A percentile compares a stretch with the other conserved stretches of the same genome.
Evolutionary conservation across 306 rosid species (phyloP).

Genomic region (Myrica gale): DNA sequence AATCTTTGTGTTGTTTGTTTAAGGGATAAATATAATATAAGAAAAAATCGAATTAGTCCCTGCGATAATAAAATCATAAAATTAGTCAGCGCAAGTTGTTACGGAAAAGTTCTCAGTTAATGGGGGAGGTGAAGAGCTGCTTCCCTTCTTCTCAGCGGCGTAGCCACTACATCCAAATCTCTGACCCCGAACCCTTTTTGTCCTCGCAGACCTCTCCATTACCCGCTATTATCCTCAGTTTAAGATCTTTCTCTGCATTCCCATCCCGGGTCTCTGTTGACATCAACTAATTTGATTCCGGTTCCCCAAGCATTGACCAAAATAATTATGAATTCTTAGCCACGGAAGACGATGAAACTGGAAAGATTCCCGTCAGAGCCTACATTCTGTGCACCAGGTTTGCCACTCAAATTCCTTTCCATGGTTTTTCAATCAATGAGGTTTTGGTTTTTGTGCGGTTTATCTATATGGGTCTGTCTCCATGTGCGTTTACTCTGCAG

Average conservation of each 20-base stretch:
- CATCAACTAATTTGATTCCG: constrained; percentile 41
- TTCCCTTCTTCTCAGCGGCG: constrained; percentile 45
- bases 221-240: constrained; percentile 26
- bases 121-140: constrained; percentile 84
- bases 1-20: too few species aligned
- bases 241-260: constrained; percentile 52
- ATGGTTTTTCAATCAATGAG: constrained; percentile 10
- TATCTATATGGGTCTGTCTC: constrained; percentile 19
- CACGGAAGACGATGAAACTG: constrained; percentile 36
- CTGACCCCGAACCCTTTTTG: constrained; percentile 1
- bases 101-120: constrained; percentile 38
- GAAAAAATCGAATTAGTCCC: too few species aligned
- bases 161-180: constrained; percentile 36
- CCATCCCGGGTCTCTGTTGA: constrained; percentile 39
- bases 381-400: constrained; percentile 88
- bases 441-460: background rate
- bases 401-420: constrained; percentile 7
- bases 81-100: background rate
- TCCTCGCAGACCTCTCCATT: constrained; percentile 18
- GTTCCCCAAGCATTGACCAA: constrained; percentile 17
- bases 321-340: constrained; percentile 18
- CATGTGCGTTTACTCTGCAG: background rate
- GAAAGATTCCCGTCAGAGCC: constrained; percentile 76
- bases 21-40: too few species aligned
- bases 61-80: too few species aligned